phyloP scores from a whole-genome alignment of 2,329 filamentous ascomycete species.

The Diaporthe citri region DNA sequence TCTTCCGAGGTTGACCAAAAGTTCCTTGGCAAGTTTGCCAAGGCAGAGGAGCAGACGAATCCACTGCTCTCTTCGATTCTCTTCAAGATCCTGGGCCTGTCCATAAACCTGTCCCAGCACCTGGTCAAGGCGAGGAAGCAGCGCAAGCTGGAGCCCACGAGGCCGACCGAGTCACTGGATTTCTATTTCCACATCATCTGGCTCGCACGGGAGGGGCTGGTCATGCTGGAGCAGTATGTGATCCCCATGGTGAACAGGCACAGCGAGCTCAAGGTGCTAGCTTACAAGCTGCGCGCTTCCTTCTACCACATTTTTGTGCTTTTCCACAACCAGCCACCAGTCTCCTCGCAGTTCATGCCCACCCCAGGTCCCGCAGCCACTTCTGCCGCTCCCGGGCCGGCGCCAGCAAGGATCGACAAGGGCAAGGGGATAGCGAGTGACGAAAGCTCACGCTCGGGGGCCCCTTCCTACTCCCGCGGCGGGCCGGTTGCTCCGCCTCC shows the following conservation, averaged over 20 bases:
- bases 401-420: slow-evolving; percentile 57
- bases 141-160: slow-evolving; percentile 83
- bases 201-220: slow-evolving; percentile 91
- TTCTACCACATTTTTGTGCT: slow-evolving; percentile 98
- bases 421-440: slow-evolving; percentile 63
- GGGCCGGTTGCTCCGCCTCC: slow-evolving; percentile 70
- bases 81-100: slow-evolving; percentile 92
- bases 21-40: slow-evolving; percentile 90
- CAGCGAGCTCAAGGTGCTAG: slow-evolving; percentile 87
- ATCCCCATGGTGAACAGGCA: slow-evolving; percentile 85
- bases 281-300: slow-evolving; percentile 91
- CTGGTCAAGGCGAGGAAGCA: slow-evolving; percentile 86
- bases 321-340: slow-evolving; percentile 90
- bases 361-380: slow-evolving; percentile 59
- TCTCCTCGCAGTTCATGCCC: slow-evolving; percentile 71
- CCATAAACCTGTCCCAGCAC: slow-evolving; percentile 86
- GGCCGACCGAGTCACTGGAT: slow-evolving; percentile 82
- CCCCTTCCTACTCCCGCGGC: slow-evolving; percentile 55
- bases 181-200: slow-evolving; percentile 92
- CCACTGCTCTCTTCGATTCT: slow-evolving; percentile 84
- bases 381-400: slow-evolving; percentile 47
- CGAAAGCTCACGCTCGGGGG: slow-evolving; percentile 6
- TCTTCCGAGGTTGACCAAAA: slow-evolving; percentile 98
- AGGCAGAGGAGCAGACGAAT: slow-evolving; percentile 81
- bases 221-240: slow-evolving; percentile 89